Evolutionary conservation across 2,329 filamentous ascomycete genomes (phyloP).

Genomic region (Aspergillus oerlinghausenensis): DNA sequence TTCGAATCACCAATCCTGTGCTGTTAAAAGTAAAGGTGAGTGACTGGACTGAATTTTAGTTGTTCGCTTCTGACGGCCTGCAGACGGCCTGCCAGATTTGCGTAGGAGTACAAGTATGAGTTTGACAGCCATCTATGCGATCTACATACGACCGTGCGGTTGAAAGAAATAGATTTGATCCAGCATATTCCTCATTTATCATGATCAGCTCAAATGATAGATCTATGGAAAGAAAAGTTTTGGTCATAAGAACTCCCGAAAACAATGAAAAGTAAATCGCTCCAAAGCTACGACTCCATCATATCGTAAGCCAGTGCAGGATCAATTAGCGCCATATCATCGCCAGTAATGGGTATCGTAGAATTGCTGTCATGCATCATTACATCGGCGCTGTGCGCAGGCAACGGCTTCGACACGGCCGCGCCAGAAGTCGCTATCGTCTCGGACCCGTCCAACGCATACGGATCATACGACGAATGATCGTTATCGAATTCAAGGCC

Average conservation of each 20-base stretch:
- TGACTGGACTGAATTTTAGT: not conserved
- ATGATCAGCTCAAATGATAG: not conserved
- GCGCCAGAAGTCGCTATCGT: not conserved
- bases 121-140: not conserved
- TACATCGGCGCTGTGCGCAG: slow-evolving; percentile 15
- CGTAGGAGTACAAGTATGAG: not conserved
- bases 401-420: not conserved
- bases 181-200: not conserved
- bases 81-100: not conserved
- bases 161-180: not conserved
- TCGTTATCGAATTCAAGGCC: slow-evolving; percentile 31
- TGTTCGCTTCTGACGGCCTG: not conserved
- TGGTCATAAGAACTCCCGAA: not conserved
- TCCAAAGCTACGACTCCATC: slow-evolving; percentile 18
- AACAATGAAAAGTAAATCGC: not conserved
- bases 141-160: not conserved
- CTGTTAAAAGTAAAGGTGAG: not conserved
- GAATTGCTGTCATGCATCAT: slow-evolving; percentile 24
- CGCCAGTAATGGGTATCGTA: slow-evolving; percentile 26
- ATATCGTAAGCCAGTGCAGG: slow-evolving; percentile 29
- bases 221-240: not conserved
- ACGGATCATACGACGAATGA: slow-evolving; percentile 13
- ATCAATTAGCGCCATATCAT: slow-evolving; percentile 33
- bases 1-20: not conserved
- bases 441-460: slow-evolving; percentile 1